A percentile compares a stretch with the other conserved stretches of the same genome.
These are phyloP conservation scores for Macaranga tanarius DNA, from an alignment of 441 rosid genomes.

Conservation along the genomic window DNA sequence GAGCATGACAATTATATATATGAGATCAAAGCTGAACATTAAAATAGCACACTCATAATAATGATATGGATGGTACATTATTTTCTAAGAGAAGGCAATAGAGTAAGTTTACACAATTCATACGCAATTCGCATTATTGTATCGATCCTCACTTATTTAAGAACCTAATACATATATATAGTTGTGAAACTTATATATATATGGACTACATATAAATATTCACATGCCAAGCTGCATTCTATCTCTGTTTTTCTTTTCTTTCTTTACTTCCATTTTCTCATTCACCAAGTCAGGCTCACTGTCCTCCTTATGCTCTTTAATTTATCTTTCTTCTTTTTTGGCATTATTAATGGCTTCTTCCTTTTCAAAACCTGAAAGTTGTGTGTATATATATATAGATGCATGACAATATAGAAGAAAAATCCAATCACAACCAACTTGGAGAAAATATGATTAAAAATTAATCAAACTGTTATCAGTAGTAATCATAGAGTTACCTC, in stretches of 20 bases:
- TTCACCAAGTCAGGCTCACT: constrained; percentile 46
- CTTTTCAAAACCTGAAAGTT: constrained; percentile 33
- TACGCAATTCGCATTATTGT: background rate
- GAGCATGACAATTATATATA: too few species aligned
- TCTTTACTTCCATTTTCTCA: background rate
- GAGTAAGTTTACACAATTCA: too few species aligned
- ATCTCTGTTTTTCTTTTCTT: background rate
- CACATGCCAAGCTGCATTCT: background rate
- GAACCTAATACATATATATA: too few species aligned
- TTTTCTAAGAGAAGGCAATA: too few species aligned
- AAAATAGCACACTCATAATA: too few species aligned
- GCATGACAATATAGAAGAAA: too few species aligned
- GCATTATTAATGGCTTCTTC: constrained; percentile 29
- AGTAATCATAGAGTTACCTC: constrained; percentile 42
- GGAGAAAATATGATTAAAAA: background rate
- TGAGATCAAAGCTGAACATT: too few species aligned
- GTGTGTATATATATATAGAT: background rate
- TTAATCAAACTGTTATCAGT: background rate
- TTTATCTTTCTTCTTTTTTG: constrained; percentile 37
- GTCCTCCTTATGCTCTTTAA: constrained; percentile 44
- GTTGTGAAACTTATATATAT: background rate
- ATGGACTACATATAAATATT: background rate
- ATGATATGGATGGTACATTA: too few species aligned
- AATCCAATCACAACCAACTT: background rate
- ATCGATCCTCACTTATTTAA: too few species aligned